Evolutionary conservation across 176 grass and related monocot genomes (phyloP).

Genomic region (Zoysia pacifica): DNA sequence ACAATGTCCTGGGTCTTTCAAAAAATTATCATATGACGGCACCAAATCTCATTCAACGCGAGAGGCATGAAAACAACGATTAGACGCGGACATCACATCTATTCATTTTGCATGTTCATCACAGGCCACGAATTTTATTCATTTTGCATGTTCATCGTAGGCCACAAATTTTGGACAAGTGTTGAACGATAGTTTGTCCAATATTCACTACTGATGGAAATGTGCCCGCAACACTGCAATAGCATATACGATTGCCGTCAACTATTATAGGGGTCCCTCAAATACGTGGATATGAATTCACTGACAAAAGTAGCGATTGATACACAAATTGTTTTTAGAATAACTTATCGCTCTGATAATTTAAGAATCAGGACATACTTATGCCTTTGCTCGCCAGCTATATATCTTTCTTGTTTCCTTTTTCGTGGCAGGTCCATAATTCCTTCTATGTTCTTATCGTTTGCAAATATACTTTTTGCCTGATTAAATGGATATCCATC

Average conservation of each 20-base stretch:
- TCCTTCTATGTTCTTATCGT: background rate
- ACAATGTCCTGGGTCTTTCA: too few relatives aligned
- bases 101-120: too few relatives aligned
- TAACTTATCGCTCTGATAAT: background rate
- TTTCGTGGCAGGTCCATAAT: background rate
- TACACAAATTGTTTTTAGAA: background rate
- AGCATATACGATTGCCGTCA: background rate
- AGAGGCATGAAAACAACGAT: background rate
- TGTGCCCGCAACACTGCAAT: background rate
- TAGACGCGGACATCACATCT: background rate
- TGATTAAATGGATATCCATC: background rate
- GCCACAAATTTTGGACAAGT: background rate
- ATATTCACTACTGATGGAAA: background rate
- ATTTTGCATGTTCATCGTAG: background rate
- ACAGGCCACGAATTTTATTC: background rate
- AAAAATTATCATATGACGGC: background rate
- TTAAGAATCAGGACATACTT: background rate
- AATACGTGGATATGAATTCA: background rate
- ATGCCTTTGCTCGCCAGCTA: background rate
- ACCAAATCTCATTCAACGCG: background rate
- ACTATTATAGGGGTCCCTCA: background rate
- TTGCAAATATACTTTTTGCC: background rate
- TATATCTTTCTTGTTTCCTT: background rate
- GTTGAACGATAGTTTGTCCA: background rate
- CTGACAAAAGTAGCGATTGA: background rate